A percentile compares a stretch with the other conserved stretches of the same genome.
Conservation (phyloP, 352 stramenopile genomes). For the Pythium oligandrum region DNA sequence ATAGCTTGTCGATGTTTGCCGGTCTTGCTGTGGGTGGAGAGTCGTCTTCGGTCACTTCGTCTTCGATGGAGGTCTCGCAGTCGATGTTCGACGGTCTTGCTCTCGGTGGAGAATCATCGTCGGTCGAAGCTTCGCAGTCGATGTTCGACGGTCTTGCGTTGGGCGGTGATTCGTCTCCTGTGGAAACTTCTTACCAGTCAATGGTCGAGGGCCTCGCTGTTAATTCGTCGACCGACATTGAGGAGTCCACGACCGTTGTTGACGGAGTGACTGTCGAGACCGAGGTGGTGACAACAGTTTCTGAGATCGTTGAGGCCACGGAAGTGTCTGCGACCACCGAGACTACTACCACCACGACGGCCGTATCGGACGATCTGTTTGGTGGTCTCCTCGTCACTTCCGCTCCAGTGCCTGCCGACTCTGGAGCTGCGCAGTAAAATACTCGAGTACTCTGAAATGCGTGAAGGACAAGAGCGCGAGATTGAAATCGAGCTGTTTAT, state of each 20-base stretch:
- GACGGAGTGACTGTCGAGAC: slow-evolving; percentile 5
- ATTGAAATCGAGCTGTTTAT: no score
- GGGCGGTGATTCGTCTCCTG: no score
- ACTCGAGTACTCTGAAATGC: no score
- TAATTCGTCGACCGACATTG: not conserved
- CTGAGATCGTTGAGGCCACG: not conserved
- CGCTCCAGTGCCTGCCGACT: not conserved
- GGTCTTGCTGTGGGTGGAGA: no score
- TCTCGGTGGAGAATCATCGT: not conserved
- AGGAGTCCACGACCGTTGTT: slow-evolving; percentile 4
- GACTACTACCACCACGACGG: not conserved
- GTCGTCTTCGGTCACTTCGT: no score
- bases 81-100: slow-evolving; percentile 13
- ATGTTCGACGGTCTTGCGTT: slow-evolving; percentile 12
- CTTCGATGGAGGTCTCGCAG: no score
- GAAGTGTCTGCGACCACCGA: not conserved
- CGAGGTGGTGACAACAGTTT: not conserved
- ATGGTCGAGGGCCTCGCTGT: not conserved
- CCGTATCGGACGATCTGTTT: slow-evolving; percentile 3
- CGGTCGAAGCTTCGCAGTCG: slow-evolving; percentile 9
- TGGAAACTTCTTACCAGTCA: no score
- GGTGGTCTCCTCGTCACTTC: slow-evolving; percentile 8
- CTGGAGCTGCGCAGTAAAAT: no score
- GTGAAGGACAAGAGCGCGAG: no score
- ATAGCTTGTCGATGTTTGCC: no score